Evolutionary conservation across 305 asterid species (phyloP).

Genomic region (Solanum aculeatissimum): DNA sequence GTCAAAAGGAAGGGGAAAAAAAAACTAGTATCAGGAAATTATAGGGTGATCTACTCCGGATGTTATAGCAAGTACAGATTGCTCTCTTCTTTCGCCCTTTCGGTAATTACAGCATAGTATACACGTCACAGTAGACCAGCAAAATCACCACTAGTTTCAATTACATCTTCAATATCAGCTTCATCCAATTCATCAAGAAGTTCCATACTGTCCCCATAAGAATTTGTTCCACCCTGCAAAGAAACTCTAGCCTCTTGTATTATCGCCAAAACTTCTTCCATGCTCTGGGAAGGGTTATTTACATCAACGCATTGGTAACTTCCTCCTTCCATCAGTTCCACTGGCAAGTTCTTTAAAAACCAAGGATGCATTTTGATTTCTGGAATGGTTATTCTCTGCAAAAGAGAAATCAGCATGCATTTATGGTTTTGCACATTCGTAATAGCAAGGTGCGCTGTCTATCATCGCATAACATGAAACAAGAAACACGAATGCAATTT

Average conservation of each 20-base stretch:
- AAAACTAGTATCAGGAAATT: not conserved
- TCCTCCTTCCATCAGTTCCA: slow-evolving; percentile 6
- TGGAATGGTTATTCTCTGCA: slow-evolving; percentile 30
- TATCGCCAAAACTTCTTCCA: slow-evolving; percentile 24
- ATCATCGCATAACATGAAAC: not conserved
- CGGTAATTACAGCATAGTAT: not conserved
- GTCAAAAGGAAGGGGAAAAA: not conserved
- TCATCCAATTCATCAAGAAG: slow-evolving; percentile 24
- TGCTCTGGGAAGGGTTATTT: slow-evolving; percentile 24
- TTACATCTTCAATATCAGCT: slow-evolving; percentile 13
- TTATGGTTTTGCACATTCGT: not conserved
- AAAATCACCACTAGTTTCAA: slow-evolving; percentile 24
- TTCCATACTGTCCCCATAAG: slow-evolving; percentile 23
- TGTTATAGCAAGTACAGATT: not conserved
- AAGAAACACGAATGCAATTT: not conserved
- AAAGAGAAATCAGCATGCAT: not conserved
- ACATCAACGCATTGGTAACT: slow-evolving; percentile 17
- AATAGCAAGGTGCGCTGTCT: not conserved
- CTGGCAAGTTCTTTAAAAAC: slow-evolving; percentile 28
- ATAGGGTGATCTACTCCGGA: not conserved
- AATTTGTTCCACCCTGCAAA: not conserved
- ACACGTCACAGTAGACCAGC: slow-evolving; percentile 6
- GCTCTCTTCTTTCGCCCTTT: not conserved
- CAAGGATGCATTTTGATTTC: slow-evolving; percentile 30
- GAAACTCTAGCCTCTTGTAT: slow-evolving; percentile 18